Conservation (phyloP, 768 basidiomycete genomes). For the Panus rudis region DNA sequence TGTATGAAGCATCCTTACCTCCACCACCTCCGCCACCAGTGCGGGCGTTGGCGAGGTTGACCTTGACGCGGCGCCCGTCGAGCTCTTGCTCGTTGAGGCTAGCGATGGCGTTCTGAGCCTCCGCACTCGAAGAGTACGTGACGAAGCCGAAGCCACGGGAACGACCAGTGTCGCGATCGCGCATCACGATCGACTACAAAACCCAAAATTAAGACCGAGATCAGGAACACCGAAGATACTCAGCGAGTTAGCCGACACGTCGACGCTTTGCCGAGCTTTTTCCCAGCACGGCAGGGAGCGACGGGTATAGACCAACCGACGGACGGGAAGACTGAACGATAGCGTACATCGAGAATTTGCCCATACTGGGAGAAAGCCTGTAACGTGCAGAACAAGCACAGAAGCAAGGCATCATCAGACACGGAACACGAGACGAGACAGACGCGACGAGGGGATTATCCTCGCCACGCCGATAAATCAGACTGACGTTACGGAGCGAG, state of each 20-base stretch:
- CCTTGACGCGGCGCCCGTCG: slow-evolving; percentile 87
- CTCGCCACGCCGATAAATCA: slow-evolving; percentile 31
- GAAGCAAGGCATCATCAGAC: slow-evolving; percentile 43
- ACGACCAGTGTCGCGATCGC: slow-evolving; percentile 95
- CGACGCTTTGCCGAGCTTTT: slow-evolving; percentile 6
- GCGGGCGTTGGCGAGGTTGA: slow-evolving; percentile 76
- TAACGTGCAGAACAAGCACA: slow-evolving; percentile 28
- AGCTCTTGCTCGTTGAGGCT: slow-evolving; percentile 85
- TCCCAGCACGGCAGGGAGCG: slow-evolving; percentile 13
- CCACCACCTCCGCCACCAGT: slow-evolving; percentile 46
- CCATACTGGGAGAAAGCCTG: slow-evolving; percentile 84
- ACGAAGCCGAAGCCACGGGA: slow-evolving; percentile 98
- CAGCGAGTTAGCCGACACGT: slow-evolving; percentile 1
- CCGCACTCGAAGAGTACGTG: slow-evolving; percentile 51
- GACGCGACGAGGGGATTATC: slow-evolving; percentile 10
- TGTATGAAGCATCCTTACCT: slow-evolving; percentile 21
- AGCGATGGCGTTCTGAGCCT: slow-evolving; percentile 74
- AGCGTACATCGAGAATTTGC: slow-evolving; percentile 83
- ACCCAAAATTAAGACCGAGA: slow-evolving; percentile 26
- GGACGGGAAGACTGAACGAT: not conserved
- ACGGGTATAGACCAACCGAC: too few species aligned
- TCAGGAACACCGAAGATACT: too few species aligned
- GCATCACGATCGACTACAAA: slow-evolving; percentile 91
- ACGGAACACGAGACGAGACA: slow-evolving; percentile 22
- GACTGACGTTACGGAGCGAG: slow-evolving; percentile 79